Base-by-base conservation (phyloP, 1,284 basidiomycete species). In the Schizophyllum commune region DNA sequence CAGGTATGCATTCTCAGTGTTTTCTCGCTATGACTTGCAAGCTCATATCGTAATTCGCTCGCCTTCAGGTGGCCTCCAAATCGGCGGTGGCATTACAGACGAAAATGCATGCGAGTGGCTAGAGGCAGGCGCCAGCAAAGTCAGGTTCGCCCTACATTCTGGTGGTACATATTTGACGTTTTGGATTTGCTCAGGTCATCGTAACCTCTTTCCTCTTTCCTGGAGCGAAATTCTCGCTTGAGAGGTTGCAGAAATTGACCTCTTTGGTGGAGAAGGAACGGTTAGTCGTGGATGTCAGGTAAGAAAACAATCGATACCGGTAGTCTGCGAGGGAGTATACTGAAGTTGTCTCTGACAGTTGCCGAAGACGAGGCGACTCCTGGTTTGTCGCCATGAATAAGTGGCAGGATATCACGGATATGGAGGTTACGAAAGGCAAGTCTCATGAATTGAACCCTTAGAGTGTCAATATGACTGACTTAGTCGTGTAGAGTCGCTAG, bases 311-410 rank as follows among this genome's bases (percentile, higher is more conserved):
- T 51, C 4, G 21, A 47, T 58, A n/a, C 17, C 54, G 22, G 56
- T 7, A 15, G 34, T 15, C 20, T 59, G 33, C 34, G 62, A 60
- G 52, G 51, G 27, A 27, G 52, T 55, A 19, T 15, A 56, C 33
- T 27, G 27, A 27, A 2, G 27, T 27, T 53, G 1, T 11, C 11
- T 21, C 8, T 22, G n/a, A 55, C 62, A 96, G 96, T 72, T 99
- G 97, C 75, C 86, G 96, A 20, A 83, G 85, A 67, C 78, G 85
- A 69, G 89, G 79, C 13, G 76, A 85, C 47, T 86, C 79, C 65
- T 99, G 97, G 97, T 80, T 95, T 47, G 92, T 99, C 6, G 96
- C 97, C 0, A 98, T 97, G 95, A 98, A 99, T 75, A 93, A 95
- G 70, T 99, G 97, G 97, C 96, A 98, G 73, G 90, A 92, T 61